These are phyloP conservation scores for Ophiostoma tasmaniense DNA, from an alignment of 2,329 filamentous ascomycete genomes.

Conservation along the genomic window DNA sequence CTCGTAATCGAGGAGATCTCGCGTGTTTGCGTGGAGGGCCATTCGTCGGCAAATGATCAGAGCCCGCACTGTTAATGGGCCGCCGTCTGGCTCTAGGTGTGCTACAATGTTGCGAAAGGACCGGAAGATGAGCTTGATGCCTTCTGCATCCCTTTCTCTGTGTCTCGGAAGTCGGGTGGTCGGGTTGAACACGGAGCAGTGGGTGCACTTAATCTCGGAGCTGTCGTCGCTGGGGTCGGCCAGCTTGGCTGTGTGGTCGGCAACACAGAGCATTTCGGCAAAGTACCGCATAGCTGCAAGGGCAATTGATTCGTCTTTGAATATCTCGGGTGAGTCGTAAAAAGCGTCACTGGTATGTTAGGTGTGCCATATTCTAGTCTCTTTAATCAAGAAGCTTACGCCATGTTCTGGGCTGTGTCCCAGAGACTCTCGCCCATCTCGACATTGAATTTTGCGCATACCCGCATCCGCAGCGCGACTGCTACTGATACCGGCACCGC, in stretches of 20 bases:
- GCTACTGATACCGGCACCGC: not conserved
- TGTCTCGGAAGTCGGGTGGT: not conserved
- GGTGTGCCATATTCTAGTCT: not conserved
- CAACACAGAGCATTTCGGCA: constrained; percentile 14
- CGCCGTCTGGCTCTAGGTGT: not conserved
- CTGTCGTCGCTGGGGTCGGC: constrained; percentile 11
- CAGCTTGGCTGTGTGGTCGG: constrained; percentile 10
- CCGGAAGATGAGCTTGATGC: not conserved
- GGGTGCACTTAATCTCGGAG: constrained; percentile 12
- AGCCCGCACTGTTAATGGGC: constrained; percentile 17
- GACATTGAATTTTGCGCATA: constrained; percentile 12
- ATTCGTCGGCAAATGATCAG: constrained; percentile 15
- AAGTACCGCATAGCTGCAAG: constrained; percentile 12
- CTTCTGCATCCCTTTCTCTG: constrained; percentile 9
- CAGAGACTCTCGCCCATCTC: constrained; percentile 5
- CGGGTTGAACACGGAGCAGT: constrained; percentile 11
- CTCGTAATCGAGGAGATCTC: constrained; percentile 17
- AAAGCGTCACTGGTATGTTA: not conserved
- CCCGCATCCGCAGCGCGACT: constrained; percentile 8
- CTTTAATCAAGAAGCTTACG: constrained; percentile 6
- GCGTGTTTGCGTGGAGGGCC: constrained; percentile 12
- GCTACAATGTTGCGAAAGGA: constrained; percentile 3
- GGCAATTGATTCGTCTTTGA: constrained; percentile 8
- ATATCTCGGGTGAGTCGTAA: not conserved
- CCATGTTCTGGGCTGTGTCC: constrained; percentile 14